Evolutionary conservation across 2,329 filamentous ascomycete species (phyloP).

Genomic region (Hypocrella siamensis): DNA sequence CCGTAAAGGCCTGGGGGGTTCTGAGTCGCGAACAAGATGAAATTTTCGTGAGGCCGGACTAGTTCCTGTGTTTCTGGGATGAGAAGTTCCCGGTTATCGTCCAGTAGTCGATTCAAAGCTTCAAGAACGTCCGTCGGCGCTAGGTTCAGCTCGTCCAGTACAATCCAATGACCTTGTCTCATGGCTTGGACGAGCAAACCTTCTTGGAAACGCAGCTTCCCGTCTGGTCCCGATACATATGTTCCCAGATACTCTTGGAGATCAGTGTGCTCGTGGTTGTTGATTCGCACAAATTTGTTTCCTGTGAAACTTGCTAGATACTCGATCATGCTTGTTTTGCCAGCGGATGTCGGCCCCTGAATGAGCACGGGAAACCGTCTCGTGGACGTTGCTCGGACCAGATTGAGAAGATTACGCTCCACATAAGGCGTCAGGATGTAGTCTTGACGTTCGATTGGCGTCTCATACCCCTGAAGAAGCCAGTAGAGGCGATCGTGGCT

Average conservation of each 20-base stretch:
- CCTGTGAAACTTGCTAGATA: constrained; percentile 93
- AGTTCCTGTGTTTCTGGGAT: constrained; percentile 95
- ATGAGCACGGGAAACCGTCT: constrained; percentile 84
- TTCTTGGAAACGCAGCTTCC: constrained; percentile 80
- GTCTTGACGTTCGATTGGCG: constrained; percentile 56
- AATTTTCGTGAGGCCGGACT: constrained; percentile 81
- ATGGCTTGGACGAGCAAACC: constrained; percentile 86
- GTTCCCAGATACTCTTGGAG: constrained; percentile 94
- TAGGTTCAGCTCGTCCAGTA: constrained; percentile 91
- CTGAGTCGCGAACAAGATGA: constrained; percentile 96
- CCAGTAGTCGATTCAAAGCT: constrained; percentile 83
- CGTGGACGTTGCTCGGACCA: constrained; percentile 87
- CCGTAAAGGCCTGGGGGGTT: constrained; percentile 94
- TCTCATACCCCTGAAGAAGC: constrained; percentile 59
- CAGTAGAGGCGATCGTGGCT: constrained; percentile 64
- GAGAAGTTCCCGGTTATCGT: constrained; percentile 90
- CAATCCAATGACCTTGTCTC: constrained; percentile 90
- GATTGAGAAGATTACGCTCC: constrained; percentile 82
- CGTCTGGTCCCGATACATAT: constrained; percentile 75
- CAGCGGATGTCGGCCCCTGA: constrained; percentile 90
- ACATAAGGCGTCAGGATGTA: constrained; percentile 97
- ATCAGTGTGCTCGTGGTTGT: constrained; percentile 98
- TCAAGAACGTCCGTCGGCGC: constrained; percentile 95
- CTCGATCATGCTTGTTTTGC: constrained; percentile 99
- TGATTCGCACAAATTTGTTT: constrained; percentile 95